Percentiles rank a stretch among this genome's conserved stretches.
These are phyloP conservation scores for Apiotrichum akiyoshidainum DNA, from an alignment of 1,284 basidiomycete species.

Conservation along the genomic window DNA sequence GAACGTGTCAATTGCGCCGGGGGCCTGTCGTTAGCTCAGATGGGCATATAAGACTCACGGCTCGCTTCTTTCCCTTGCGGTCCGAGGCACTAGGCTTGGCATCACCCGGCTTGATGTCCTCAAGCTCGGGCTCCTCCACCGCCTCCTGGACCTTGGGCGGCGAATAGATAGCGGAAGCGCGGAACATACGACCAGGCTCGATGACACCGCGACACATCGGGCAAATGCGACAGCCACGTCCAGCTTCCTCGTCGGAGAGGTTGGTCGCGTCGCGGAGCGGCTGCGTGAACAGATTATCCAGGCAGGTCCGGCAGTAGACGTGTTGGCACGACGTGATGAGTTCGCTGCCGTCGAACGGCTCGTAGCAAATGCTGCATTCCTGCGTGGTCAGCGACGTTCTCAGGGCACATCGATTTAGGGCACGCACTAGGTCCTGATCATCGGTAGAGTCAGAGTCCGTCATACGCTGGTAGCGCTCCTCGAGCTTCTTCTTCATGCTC, in stretches of 20 bases:
- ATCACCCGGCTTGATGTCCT: constrained; percentile 6
- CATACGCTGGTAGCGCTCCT: constrained; percentile 26
- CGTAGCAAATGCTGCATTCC: constrained; percentile 43
- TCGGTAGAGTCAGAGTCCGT: constrained; percentile 5
- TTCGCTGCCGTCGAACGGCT: constrained; percentile 36
- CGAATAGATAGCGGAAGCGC: constrained; percentile 37
- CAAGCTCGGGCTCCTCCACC: constrained; percentile 10
- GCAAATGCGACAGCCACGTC: constrained; percentile 35
- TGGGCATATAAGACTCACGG: constrained; percentile 19
- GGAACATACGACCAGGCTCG: constrained; percentile 33
- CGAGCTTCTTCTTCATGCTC: constrained; percentile 27
- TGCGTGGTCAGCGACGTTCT: constrained; percentile 1
- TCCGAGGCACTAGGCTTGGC: neutral
- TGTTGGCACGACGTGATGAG: constrained; percentile 44
- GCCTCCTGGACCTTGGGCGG: constrained; percentile 56
- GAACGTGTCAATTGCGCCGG: neutral
- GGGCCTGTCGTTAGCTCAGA: neutral
- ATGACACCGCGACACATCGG: constrained; percentile 45
- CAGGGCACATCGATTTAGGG: neutral
- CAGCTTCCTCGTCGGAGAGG: constrained; percentile 32
- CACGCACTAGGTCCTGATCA: constrained; percentile 16
- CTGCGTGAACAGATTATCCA: constrained; percentile 36
- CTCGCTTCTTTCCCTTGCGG: constrained; percentile 37
- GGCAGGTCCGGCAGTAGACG: constrained; percentile 42
- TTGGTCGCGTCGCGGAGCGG: constrained; percentile 24